These are phyloP conservation scores for Golubevia pallescens DNA, from an alignment of 1,284 basidiomycete species.

Conservation along the genomic window DNA sequence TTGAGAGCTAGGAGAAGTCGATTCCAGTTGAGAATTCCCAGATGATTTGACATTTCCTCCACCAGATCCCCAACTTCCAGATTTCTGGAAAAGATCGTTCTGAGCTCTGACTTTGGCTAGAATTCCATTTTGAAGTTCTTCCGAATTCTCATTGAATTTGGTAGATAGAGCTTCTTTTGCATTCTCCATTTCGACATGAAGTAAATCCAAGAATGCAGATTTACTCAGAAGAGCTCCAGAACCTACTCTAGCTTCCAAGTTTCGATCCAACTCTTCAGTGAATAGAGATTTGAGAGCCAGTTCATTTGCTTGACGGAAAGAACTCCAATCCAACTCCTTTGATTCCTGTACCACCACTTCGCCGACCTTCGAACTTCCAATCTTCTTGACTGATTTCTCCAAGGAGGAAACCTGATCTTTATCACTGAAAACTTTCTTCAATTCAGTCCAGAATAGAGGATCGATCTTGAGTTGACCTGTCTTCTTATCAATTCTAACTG, in stretches of 20 bases:
- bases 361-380: background rate
- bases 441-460: slow-evolving; percentile 67
- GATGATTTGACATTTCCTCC: too few species aligned
- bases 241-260: slow-evolving; percentile 39
- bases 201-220: slow-evolving; percentile 47
- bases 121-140: slow-evolving; percentile 30
- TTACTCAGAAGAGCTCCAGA: slow-evolving; percentile 48
- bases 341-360: background rate
- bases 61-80: slow-evolving; percentile 16
- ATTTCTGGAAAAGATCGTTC: slow-evolving; percentile 45
- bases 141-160: slow-evolving; percentile 52
- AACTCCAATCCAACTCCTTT: too few species aligned
- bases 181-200: slow-evolving; percentile 52
- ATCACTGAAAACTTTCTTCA: slow-evolving; percentile 66
- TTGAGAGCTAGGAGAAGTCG: background rate
- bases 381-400: background rate
- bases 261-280: slow-evolving; percentile 62
- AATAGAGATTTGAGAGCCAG: slow-evolving; percentile 8
- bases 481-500: slow-evolving; percentile 59
- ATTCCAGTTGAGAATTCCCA: too few species aligned
- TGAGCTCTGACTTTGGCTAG: slow-evolving; percentile 30
- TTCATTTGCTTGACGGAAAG: too few species aligned
- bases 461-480: slow-evolving; percentile 66
- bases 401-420: slow-evolving; percentile 31
- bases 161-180: slow-evolving; percentile 47